Evolutionary conservation across 371 early-diverging fungal species (phyloP).

Genomic region (Rhizopus sp.): DNA sequence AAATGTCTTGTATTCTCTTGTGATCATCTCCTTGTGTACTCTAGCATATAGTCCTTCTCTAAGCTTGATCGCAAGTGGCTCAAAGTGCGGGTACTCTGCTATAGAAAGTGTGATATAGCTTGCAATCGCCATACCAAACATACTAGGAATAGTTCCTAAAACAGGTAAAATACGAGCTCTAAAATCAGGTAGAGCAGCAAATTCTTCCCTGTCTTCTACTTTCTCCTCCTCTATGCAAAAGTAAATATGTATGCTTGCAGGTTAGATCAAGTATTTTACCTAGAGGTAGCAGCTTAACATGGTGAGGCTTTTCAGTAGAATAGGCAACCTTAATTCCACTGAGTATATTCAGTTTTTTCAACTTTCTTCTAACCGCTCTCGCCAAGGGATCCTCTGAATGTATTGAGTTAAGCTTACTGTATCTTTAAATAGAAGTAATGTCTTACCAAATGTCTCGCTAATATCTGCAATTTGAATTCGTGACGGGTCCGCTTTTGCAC

Average conservation of each 20-base stretch:
- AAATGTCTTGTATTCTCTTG: conserved; percentile 60
- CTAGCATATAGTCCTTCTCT: conserved; percentile 75
- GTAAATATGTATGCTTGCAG: neutral
- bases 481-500: conserved; percentile 93
- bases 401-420: neutral
- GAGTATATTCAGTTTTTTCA: conserved; percentile 72
- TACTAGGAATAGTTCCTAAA: conserved; percentile 88
- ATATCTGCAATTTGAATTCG: conserved; percentile 95
- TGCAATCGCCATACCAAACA: conserved; percentile 93
- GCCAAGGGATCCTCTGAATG: conserved; percentile 90
- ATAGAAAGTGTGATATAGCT: conserved; percentile 80
- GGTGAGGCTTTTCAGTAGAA: conserved; percentile 87
- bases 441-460: conserved; percentile 81
- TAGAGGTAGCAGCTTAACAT: conserved; percentile 79
- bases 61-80: conserved; percentile 82
- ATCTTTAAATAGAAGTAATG: neutral
- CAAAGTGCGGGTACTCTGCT: conserved; percentile 71
- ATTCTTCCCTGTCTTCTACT: conserved; percentile 83
- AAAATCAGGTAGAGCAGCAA: conserved; percentile 87
- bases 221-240: conserved; percentile 68
- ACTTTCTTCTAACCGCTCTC: conserved; percentile 74
- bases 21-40: conserved; percentile 73
- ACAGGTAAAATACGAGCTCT: conserved; percentile 87
- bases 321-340: conserved; percentile 86
- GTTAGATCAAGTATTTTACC: conserved; percentile 24